Conservation (phyloP, 2,329 filamentous ascomycete genomes). For the Paracamarosporium sp. region DNA sequence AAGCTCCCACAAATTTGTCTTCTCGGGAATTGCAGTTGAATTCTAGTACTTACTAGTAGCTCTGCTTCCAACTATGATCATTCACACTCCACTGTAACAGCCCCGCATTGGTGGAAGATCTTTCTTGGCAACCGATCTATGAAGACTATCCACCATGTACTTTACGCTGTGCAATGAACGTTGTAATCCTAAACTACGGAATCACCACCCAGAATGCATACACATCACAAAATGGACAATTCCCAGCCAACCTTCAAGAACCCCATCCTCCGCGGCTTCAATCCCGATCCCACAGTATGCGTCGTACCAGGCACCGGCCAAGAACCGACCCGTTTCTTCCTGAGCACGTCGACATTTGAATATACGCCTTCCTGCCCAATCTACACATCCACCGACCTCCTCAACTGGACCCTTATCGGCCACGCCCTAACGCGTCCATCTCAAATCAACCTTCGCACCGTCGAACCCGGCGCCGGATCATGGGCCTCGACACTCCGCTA, state of each 20-base stretch:
- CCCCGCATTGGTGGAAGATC: slow-evolving; percentile 2
- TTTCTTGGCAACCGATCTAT: neutral
- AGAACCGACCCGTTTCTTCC: slow-evolving; percentile 51
- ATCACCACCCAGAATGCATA: neutral
- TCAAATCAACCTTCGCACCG: slow-evolving; percentile 44
- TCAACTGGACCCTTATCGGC: slow-evolving; percentile 37
- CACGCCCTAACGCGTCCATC: slow-evolving; percentile 43
- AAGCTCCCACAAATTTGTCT: neutral
- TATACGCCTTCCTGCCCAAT: slow-evolving; percentile 60
- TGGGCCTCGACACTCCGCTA: slow-evolving; percentile 32
- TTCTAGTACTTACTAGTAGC: neutral
- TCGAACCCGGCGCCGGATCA: slow-evolving; percentile 28
- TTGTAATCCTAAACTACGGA: neutral
- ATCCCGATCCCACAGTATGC: slow-evolving; percentile 58
- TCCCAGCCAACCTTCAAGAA: slow-evolving; percentile 34
- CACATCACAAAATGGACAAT: neutral
- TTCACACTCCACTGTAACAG: neutral
- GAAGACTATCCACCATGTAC: too few relatives aligned
- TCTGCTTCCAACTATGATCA: neutral
- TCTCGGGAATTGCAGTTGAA: neutral
- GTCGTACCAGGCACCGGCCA: slow-evolving; percentile 30
- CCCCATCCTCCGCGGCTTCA: slow-evolving; percentile 58
- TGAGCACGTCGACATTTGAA: slow-evolving; percentile 60
- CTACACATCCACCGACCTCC: slow-evolving; percentile 56
- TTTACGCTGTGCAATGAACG: neutral